A percentile compares a stretch with the other conserved stretches of the same genome.
phyloP scores from a whole-genome alignment of 805 yeast species.

The Kuraishia floccosa region DNA sequence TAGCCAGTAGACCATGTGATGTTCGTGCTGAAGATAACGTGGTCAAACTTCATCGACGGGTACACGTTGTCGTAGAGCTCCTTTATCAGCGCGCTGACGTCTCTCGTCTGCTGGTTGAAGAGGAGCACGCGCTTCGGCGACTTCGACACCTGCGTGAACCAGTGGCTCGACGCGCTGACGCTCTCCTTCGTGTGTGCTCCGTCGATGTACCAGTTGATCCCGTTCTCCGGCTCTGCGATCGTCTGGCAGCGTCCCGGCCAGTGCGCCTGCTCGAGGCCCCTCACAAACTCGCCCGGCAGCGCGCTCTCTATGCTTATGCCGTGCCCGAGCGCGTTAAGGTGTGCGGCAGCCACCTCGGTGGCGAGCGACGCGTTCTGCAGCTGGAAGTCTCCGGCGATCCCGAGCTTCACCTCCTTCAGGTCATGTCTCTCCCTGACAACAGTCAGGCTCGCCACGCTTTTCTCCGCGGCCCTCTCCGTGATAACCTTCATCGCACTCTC shows the following conservation, averaged over 20 bases:
- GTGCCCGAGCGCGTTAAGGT: constrained; percentile 36
- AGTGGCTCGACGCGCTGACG: constrained; percentile 64
- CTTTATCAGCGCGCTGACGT: constrained; percentile 53
- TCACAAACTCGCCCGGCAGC: constrained; percentile 37
- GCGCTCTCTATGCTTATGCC: constrained; percentile 5
- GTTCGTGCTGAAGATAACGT: constrained; percentile 81
- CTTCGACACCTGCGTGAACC: constrained; percentile 44
- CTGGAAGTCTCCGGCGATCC: constrained; percentile 82
- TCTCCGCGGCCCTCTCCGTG: constrained; percentile 58
- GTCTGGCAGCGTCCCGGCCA: constrained; percentile 98
- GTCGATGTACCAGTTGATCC: constrained; percentile 73
- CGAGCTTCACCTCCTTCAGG: constrained; percentile 34
- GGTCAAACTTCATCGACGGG: constrained; percentile 42
- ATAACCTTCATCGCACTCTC: constrained; percentile 45
- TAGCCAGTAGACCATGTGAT: constrained; percentile 88
- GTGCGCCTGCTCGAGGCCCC: constrained; percentile 53
- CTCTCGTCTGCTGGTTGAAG: constrained; percentile 93
- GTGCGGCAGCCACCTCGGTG: constrained; percentile 51
- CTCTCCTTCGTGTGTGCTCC: constrained; percentile 96
- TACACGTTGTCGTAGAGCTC: constrained; percentile 34
- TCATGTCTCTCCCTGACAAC: constrained; percentile 38
- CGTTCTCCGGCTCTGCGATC: constrained; percentile 27
- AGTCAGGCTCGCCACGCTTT: constrained; percentile 31
- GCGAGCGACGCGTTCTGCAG: constrained; percentile 82
- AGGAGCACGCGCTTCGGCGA: constrained; percentile 37